Conservation (phyloP, 257 asterid species). For the Avicennia marina region DNA sequence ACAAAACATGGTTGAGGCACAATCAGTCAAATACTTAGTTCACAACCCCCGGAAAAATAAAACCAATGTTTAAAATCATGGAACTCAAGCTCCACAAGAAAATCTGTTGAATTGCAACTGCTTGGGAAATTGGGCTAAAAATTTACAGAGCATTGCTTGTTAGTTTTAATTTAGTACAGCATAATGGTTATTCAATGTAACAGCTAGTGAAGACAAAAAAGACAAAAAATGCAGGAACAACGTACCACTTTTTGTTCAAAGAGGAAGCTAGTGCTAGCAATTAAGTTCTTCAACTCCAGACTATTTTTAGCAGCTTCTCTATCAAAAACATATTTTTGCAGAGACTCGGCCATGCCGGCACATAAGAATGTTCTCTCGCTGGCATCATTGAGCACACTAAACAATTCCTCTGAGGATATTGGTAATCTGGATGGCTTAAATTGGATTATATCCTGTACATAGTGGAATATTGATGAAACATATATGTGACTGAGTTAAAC, state of each 20-base stretch:
- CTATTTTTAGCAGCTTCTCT: conserved; percentile 45
- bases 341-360: conserved; percentile 65
- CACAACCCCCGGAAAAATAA: no score
- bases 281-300: conserved; percentile 56
- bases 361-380: conserved; percentile 16
- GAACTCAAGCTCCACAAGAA: no score
- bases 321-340: conserved; percentile 62
- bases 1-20: no score
- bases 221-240: background rate
- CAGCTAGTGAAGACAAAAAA: background rate
- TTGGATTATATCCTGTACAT: conserved; percentile 56
- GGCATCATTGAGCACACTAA: conserved; percentile 64
- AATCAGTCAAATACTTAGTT: no score
- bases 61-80: no score
- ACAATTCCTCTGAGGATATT: conserved; percentile 49
- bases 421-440: conserved; percentile 49
- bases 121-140: no score
- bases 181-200: background rate
- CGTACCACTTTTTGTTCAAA: conserved; percentile 74
- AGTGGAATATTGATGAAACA: conserved; percentile 5
- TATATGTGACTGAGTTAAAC: background rate
- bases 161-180: background rate
- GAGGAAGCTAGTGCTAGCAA: conserved; percentile 65
- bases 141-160: no score
- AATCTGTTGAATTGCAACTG: no score